A percentile compares a stretch with the other conserved stretches of the same genome.
These are phyloP conservation scores for Meira nashicola DNA, from an alignment of 1,284 basidiomycete genomes.

Conservation along the genomic window DNA sequence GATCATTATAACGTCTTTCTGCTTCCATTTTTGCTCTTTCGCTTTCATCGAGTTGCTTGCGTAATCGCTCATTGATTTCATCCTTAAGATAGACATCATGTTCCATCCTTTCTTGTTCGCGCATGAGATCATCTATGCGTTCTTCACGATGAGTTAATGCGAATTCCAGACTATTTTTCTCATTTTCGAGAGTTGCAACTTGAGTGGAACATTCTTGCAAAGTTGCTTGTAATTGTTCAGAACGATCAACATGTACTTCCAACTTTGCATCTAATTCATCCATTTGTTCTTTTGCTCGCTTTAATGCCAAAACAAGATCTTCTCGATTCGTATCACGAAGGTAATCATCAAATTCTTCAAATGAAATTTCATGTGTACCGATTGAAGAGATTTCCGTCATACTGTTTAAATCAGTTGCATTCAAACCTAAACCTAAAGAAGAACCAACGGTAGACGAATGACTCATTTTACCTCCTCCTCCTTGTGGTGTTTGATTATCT, in stretches of 20 bases:
- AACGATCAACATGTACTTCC: slow-evolving; percentile 24
- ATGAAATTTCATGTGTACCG: slow-evolving; percentile 26
- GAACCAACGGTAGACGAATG: too few species aligned
- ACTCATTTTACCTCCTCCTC: too few species aligned
- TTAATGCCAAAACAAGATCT: slow-evolving; percentile 36
- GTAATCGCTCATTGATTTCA: slow-evolving; percentile 33
- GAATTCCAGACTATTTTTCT: slow-evolving; percentile 20
- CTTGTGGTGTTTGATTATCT: too few species aligned
- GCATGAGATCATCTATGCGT: slow-evolving; percentile 36
- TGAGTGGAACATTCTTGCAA: slow-evolving; percentile 19
- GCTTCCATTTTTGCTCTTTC: slow-evolving; percentile 30
- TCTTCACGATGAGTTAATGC: slow-evolving; percentile 34
- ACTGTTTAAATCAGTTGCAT: too few species aligned
- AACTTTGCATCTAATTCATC: slow-evolving; percentile 34
- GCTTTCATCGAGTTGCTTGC: slow-evolving; percentile 31
- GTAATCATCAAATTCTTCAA: slow-evolving; percentile 37
- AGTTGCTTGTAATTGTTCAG: slow-evolving; percentile 29
- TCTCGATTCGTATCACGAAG: slow-evolving; percentile 30
- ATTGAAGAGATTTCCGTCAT: too few species aligned
- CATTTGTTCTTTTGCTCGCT: slow-evolving; percentile 42
- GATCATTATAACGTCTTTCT: slow-evolving; percentile 34
- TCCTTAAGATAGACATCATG: slow-evolving; percentile 33
- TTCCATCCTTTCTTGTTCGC: slow-evolving; percentile 40
- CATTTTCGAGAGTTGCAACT: slow-evolving; percentile 20
- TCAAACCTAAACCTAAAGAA: too few species aligned